Evolutionary conservation across 768 basidiomycete species (phyloP), one percentile per base, ranked within the genome.

Genomic region (Podaxis mareebaensis): DNA sequence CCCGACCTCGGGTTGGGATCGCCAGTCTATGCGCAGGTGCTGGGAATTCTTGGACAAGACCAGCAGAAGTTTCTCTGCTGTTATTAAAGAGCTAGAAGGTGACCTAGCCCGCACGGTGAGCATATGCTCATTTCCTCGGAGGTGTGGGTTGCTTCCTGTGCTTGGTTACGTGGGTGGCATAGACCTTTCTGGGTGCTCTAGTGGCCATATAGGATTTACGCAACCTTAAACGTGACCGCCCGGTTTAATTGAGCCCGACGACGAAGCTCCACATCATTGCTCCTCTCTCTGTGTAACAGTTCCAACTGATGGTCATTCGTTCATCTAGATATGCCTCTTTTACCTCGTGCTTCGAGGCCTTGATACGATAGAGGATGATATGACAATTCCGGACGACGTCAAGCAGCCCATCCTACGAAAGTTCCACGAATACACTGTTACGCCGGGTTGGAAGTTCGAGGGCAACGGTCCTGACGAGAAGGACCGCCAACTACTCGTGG

Each of bases 331-430:
- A 67, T 95, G 92, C 74, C 76, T 99, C 64, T 99, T 97, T 76
- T 99, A 99, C 76, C 85, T 99, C 48, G 91, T 96, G 4, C 83
- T 99, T 5, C 87, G 96, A 22, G 97, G 88, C 4, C 80, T 98
- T n/a, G 96, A 99, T 74, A 99, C 96, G 3, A 86, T 99, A 66
- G 96, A 99, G 75, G 96, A 99, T 75, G 96, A 99, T 78, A 98
- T 98, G 95, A 92, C 95, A 0, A 85, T 99, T 61, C 83, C 92
- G 0, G 93, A 95, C 74, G 78, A 86, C 17, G 74, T 89, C 68
- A 99, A 99, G 73, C 92, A 95, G 59, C 90, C 93, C 2, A 70
- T 98, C 30, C 81, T 99, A 38, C 87, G 93, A 10, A 77, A 85
- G 0, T 95, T 98, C 77, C 90, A 96, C 77, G 74, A 86, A 69